A percentile compares a stretch with the other conserved stretches of the same genome.
phyloP scores from a whole-genome alignment of 345 rosid species.

The Eutrema heterophyllum region DNA sequence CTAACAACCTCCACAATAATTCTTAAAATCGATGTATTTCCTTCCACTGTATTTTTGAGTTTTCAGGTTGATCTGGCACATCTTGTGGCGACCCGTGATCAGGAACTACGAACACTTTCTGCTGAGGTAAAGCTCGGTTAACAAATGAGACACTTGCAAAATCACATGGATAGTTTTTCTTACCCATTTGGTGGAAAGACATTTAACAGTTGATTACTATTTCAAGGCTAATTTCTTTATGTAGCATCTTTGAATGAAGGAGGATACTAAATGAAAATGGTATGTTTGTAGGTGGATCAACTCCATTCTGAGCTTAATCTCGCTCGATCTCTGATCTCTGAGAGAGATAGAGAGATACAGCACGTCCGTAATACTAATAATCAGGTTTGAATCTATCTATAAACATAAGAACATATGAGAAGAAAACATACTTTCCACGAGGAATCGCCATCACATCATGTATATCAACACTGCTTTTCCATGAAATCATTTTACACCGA shows the following conservation, averaged over 20 bases:
- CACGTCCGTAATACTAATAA: slow-evolving; percentile 68
- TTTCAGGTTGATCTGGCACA: slow-evolving; percentile 94
- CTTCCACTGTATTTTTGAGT: neutral
- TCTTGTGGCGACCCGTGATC: slow-evolving; percentile 91
- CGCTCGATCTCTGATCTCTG: slow-evolving; percentile 85
- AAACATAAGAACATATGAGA: neutral
- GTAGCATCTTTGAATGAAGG: neutral
- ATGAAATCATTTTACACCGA: neutral
- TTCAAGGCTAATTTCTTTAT: neutral
- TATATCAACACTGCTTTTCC: neutral
- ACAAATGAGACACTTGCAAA: slow-evolving; percentile 13
- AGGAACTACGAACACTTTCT: slow-evolving; percentile 82
- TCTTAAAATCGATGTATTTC: neutral
- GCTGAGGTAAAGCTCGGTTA: slow-evolving; percentile 64
- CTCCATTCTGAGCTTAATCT: slow-evolving; percentile 85
- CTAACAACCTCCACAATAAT: neutral
- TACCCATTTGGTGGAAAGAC: neutral
- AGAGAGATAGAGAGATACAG: slow-evolving; percentile 86
- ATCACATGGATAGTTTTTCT: neutral
- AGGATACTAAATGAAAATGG: neutral
- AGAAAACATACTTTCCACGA: neutral
- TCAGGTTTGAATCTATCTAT: slow-evolving; percentile 47
- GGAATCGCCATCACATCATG: neutral
- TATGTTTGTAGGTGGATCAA: slow-evolving; percentile 70
- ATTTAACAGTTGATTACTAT: neutral